Conservation (phyloP, 2,329 filamentous ascomycete species). For the Beauveria australis region DNA sequence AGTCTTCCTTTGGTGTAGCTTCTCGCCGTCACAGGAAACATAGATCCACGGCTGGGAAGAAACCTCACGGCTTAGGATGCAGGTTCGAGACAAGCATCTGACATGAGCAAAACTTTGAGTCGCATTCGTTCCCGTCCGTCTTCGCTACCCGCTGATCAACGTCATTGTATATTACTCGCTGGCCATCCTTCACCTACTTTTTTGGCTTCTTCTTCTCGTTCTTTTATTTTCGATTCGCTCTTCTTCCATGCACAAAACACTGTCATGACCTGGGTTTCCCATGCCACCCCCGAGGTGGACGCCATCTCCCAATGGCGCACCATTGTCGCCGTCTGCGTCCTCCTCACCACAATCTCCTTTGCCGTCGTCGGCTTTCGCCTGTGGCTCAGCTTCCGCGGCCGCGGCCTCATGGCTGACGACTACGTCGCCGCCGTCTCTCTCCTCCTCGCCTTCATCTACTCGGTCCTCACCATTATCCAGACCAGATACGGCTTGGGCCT, state of each 20-base stretch:
- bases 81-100: neutral
- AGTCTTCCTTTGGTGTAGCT: neutral
- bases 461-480: conserved; percentile 41
- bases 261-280: conserved; percentile 42
- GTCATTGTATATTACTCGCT: neutral
- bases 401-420: conserved; percentile 40
- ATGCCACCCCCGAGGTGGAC: conserved; percentile 39
- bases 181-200: neutral
- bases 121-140: neutral
- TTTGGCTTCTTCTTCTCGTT: neutral
- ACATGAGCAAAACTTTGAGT: conserved; percentile 4
- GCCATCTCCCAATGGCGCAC: conserved; percentile 37
- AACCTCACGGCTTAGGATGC: neutral
- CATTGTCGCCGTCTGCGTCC: conserved; percentile 39
- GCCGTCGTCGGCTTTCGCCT: conserved; percentile 33
- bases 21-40: neutral
- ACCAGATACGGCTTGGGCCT: conserved; percentile 47
- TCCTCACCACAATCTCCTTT: conserved; percentile 36
- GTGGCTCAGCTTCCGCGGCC: conserved; percentile 31
- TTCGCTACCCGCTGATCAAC: neutral
- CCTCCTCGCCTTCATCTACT: conserved; percentile 41
- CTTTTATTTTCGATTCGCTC: no score
- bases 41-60: neutral
- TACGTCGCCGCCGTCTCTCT: conserved; percentile 32
- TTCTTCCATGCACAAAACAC: neutral